Conservation (phyloP, 306 rosid genomes). For the Ormosia emarginata region DNA sequence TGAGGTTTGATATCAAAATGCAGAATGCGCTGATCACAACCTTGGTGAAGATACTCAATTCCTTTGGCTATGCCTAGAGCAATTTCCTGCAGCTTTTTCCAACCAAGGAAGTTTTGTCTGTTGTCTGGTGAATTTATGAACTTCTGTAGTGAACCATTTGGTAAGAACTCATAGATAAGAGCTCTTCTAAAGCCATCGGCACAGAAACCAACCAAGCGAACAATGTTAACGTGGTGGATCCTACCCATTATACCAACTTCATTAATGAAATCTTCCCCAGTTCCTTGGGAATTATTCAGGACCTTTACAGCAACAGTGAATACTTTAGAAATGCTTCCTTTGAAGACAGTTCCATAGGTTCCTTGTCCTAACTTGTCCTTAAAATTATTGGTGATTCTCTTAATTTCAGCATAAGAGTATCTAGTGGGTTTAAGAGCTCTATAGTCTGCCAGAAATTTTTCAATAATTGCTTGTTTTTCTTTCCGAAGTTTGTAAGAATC, state of each 20-base stretch:
- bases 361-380: slow-evolving; percentile 39
- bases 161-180: too few species aligned
- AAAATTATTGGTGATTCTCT: slow-evolving; percentile 37
- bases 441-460: slow-evolving; percentile 40
- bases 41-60: too few species aligned
- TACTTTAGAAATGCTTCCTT: slow-evolving; percentile 29
- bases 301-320: slow-evolving; percentile 29
- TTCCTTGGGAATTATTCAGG: background rate
- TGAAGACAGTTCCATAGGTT: slow-evolving; percentile 38
- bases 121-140: too few species aligned
- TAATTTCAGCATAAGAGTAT: slow-evolving; percentile 36
- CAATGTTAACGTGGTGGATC: slow-evolving; percentile 45
- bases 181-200: too few species aligned
- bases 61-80: too few species aligned
- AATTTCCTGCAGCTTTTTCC: too few species aligned
- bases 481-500: too few species aligned
- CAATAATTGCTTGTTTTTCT: slow-evolving; percentile 10
- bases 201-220: slow-evolving; percentile 45
- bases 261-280: slow-evolving; percentile 31
- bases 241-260: slow-evolving; percentile 38
- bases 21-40: too few species aligned
- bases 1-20: too few species aligned
- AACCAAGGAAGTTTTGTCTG: too few species aligned
- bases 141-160: too few species aligned
- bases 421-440: slow-evolving; percentile 38